These are phyloP conservation scores for Zopfia rhizophila DNA, from an alignment of 2,329 filamentous ascomycete genomes.

Conservation along the genomic window DNA sequence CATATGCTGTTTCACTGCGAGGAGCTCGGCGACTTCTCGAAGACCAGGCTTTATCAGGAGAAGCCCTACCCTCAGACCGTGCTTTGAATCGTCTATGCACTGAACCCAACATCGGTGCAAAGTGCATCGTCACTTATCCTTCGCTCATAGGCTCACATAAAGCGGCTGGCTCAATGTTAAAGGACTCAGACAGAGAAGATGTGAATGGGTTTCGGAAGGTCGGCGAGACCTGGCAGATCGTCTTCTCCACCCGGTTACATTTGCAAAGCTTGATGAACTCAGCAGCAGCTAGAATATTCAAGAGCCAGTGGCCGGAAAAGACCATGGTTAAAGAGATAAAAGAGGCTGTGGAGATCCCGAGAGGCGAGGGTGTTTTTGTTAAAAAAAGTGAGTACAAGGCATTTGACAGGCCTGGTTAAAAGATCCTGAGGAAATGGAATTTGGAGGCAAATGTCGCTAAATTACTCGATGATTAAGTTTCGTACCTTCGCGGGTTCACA, in stretches of 20 bases:
- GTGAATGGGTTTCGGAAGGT: background rate
- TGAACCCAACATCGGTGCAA: background rate
- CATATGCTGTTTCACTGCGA: slow-evolving; percentile 16
- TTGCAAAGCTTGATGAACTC: slow-evolving; percentile 4
- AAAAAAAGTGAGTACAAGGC: too few relatives aligned
- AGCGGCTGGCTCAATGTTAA: slow-evolving; percentile 2
- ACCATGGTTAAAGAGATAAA: slow-evolving; percentile 12
- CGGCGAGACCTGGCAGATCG: slow-evolving; percentile 8
- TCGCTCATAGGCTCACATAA: slow-evolving; percentile 8
- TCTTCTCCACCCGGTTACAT: slow-evolving; percentile 9
- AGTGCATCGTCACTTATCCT: slow-evolving; percentile 11
- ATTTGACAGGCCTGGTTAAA: too few relatives aligned
- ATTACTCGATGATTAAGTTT: too few relatives aligned
- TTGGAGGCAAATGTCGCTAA: too few relatives aligned
- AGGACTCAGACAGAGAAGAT: slow-evolving; percentile 8
- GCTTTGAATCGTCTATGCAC: slow-evolving; percentile 9
- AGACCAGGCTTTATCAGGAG: slow-evolving; percentile 15
- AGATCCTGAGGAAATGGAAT: too few relatives aligned
- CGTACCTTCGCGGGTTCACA: too few relatives aligned
- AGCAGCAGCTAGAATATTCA: slow-evolving; percentile 5
- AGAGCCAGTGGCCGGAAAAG: slow-evolving; percentile 16
- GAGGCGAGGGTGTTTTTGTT: background rate
- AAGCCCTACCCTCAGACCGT: slow-evolving; percentile 17
- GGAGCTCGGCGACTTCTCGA: slow-evolving; percentile 23
- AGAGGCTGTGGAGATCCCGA: background rate